These are phyloP conservation scores for Ramularia endophylla DNA, from an alignment of 2,329 filamentous ascomycete species.

Conservation along the genomic window DNA sequence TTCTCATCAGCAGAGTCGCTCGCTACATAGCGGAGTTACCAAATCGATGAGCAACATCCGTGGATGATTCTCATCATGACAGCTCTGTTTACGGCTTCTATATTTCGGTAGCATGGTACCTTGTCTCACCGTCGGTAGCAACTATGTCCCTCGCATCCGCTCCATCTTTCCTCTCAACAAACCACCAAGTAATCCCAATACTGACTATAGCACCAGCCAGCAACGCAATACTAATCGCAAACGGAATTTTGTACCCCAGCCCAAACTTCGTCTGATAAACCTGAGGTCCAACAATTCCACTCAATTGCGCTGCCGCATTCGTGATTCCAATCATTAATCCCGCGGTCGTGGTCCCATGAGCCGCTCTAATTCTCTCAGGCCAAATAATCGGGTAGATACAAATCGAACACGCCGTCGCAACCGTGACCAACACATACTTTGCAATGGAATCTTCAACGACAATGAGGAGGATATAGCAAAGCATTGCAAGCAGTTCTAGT, in stretches of 20 bases:
- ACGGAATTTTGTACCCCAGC: constrained; percentile 35
- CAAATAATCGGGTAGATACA: constrained; percentile 38
- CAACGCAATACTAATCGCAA: constrained; percentile 32
- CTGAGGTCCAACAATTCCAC: constrained; percentile 38
- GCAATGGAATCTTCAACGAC: constrained; percentile 31
- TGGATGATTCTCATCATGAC: too few species aligned
- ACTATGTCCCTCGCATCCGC: neutral
- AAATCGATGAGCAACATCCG: too few species aligned
- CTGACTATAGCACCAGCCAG: constrained; percentile 24
- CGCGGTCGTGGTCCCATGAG: constrained; percentile 35
- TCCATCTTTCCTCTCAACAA: constrained; percentile 9
- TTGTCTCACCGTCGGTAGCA: too few species aligned
- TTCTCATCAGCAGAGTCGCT: too few species aligned
- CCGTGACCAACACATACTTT: constrained; percentile 37
- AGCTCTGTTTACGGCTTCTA: too few species aligned
- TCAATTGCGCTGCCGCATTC: constrained; percentile 31
- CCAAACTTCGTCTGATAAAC: constrained; percentile 38
- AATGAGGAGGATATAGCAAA: constrained; percentile 38
- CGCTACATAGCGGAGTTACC: too few species aligned
- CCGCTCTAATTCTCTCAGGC: constrained; percentile 38
- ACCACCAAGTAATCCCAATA: constrained; percentile 18
- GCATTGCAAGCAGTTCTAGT: constrained; percentile 31
- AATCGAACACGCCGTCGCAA: constrained; percentile 36
- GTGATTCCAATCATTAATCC: constrained; percentile 36
- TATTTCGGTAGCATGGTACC: too few species aligned